A percentile compares a stretch with the other conserved stretches of the same genome.
These are phyloP conservation scores for Talaromyces thailandensis DNA, from an alignment of 495 filamentous ascomycete species.

Conservation along the genomic window DNA sequence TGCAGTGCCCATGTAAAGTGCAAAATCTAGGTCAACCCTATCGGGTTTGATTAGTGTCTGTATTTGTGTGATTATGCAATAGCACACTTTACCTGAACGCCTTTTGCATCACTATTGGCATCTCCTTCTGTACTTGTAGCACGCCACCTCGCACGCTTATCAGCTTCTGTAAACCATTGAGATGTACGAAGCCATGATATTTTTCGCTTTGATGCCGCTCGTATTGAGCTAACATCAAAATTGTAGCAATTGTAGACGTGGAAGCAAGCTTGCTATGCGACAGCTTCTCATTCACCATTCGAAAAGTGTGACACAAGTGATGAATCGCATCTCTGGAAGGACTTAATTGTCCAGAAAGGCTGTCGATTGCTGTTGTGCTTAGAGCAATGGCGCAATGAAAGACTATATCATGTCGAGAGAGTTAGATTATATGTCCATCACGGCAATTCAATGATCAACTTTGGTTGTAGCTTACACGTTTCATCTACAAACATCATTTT, in stretches of 20 bases:
- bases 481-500: conserved; percentile 16
- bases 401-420: conserved; percentile 7
- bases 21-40: conserved; percentile 5
- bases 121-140: conserved; percentile 8
- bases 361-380: conserved; percentile 9
- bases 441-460: neutral
- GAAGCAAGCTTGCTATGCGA: conserved; percentile 11
- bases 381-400: conserved; percentile 17
- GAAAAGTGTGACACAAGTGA: conserved; percentile 11
- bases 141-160: conserved; percentile 16
- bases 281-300: conserved; percentile 13
- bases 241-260: conserved; percentile 13
- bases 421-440: neutral
- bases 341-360: conserved; percentile 7
- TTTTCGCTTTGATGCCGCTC: conserved; percentile 15
- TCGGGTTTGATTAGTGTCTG: neutral
- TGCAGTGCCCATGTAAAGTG: conserved; percentile 2
- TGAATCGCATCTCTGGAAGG: conserved; percentile 9
- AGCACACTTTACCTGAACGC: neutral
- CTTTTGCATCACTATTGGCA: neutral
- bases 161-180: conserved; percentile 16
- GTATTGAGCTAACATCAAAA: conserved; percentile 15
- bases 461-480: conserved; percentile 13
- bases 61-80: neutral
- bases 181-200: conserved; percentile 14